Base-by-base conservation (phyloP, 202 grass and related monocot species). In the Brachypodium distachyon region DNA sequence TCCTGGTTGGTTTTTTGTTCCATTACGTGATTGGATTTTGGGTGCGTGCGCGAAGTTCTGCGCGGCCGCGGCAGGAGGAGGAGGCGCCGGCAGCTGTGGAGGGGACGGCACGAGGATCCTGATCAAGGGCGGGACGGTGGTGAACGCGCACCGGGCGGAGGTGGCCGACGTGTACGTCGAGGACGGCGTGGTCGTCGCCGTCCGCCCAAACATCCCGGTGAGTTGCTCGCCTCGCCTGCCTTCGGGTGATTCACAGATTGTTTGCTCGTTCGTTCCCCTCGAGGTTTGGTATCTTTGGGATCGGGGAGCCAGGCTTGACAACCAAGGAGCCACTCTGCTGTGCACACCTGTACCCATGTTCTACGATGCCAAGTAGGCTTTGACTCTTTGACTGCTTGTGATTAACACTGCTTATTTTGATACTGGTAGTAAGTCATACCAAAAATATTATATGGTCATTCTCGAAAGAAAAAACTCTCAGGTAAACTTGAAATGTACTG, bases 51-150 rank as follows among this genome's bases (percentile, higher is more conserved):
- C 36, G 61, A 81, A 94, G 89, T 94, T 94, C 74, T 94, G 91
- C 73, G 73, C 81, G 23, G 81, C 85, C 29, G 72, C 71, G 18
- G 76, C 25, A 40, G 43, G 58, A 72, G 78, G 73, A 62, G 76
- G 63, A 11, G 84, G 22, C 37, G 18, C 31, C 58, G 56, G 62
- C 48, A 75, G 81, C 40, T 47, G 70, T 51, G 82, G 80, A 47
- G 86, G 89, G 52, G 62, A 86, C 26, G 75, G 52, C 38, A 72
- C 76, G 67, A 97, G 84, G 65, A 88, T 98, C 81, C 84, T 98
- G 80, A 92, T 98, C 89, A 94, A 78, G 87, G 89, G 89, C 55
- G 89, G 95, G 61, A 98, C 91, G 39, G 91, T 95, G 67, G 95
- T 98, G 66, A 98, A 98, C 80, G 95, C 89, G 50, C 85, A 95